phyloP scores from a whole-genome alignment of 208 protist species.

The Trypanosoma lewisi region DNA sequence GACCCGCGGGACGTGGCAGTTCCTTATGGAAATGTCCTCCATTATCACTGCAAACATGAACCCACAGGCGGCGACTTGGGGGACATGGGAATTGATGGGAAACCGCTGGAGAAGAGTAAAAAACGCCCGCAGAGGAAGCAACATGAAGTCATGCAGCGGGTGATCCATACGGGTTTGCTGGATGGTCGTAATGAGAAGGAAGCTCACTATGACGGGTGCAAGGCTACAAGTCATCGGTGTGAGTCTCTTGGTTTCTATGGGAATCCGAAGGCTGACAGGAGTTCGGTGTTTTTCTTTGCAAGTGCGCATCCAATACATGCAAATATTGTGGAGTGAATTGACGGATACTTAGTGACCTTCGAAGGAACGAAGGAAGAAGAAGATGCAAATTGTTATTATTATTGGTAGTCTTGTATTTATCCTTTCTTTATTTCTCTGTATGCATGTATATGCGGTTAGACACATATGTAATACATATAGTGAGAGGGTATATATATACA shows the following conservation, averaged over 20 bases:
- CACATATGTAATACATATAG: too few species aligned
- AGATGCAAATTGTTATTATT: constrained; percentile 4
- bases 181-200: constrained; percentile 13
- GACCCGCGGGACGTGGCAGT: constrained; percentile 51
- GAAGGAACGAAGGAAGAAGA: neutral
- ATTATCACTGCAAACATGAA: constrained; percentile 83
- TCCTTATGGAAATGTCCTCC: constrained; percentile 56
- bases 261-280: constrained; percentile 22
- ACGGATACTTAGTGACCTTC: neutral
- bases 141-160: neutral
- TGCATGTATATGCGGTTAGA: too few species aligned
- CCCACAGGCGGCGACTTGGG: constrained; percentile 10
- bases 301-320: constrained; percentile 14
- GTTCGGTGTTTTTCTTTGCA: constrained; percentile 34
- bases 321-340: neutral
- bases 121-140: neutral
- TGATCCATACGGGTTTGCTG: neutral
- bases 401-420: neutral
- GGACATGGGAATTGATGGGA: constrained; percentile 17
- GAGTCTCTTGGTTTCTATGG: constrained; percentile 32
- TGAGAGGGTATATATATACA: too few species aligned
- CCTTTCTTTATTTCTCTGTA: constrained; percentile 5
- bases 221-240: constrained; percentile 67
- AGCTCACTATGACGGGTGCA: constrained; percentile 54
- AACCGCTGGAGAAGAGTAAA: neutral